phyloP scores from a whole-genome alignment of 2,329 filamentous ascomycete genomes.

The Apiospora rasikravindrae region DNA sequence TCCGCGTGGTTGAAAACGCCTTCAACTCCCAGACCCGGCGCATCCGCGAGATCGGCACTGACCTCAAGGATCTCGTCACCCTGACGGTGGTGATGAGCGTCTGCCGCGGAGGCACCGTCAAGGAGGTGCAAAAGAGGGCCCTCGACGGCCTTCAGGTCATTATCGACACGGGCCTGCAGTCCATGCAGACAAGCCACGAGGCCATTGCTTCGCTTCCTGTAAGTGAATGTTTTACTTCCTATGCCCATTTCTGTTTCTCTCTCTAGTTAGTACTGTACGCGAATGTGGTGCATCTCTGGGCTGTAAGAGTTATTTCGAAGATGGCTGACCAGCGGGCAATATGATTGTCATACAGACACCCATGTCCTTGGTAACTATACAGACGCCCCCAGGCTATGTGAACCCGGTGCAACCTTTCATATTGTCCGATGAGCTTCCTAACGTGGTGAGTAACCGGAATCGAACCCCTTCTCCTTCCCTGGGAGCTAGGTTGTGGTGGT shows the following conservation, averaged over 20 bases:
- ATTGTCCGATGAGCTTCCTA: slow-evolving; percentile 31
- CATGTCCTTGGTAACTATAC: slow-evolving; percentile 30
- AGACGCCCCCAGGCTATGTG: slow-evolving; percentile 28
- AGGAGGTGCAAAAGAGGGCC: slow-evolving; percentile 49
- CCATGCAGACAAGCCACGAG: slow-evolving; percentile 50
- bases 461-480: neutral
- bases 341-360: slow-evolving; percentile 3
- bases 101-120: slow-evolving; percentile 45
- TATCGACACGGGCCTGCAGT: slow-evolving; percentile 51
- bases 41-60: slow-evolving; percentile 52
- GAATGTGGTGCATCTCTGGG: neutral
- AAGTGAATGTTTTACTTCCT: slow-evolving; percentile 22
- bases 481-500: neutral
- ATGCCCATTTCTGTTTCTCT: neutral
- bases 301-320: neutral
- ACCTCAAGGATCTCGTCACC: slow-evolving; percentile 55
- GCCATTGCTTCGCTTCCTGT: slow-evolving; percentile 39
- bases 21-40: slow-evolving; percentile 50
- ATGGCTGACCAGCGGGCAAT: neutral
- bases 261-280: neutral
- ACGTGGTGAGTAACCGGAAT: slow-evolving; percentile 29
- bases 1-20: slow-evolving; percentile 48
- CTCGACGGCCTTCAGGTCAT: slow-evolving; percentile 47
- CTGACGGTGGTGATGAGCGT: slow-evolving; percentile 54
- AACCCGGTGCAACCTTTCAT: slow-evolving; percentile 33